Evolutionary conservation across 148 eudicot species (phyloP), one percentile per base, ranked within the genome.

Genomic region (Rhododendron simsii): DNA sequence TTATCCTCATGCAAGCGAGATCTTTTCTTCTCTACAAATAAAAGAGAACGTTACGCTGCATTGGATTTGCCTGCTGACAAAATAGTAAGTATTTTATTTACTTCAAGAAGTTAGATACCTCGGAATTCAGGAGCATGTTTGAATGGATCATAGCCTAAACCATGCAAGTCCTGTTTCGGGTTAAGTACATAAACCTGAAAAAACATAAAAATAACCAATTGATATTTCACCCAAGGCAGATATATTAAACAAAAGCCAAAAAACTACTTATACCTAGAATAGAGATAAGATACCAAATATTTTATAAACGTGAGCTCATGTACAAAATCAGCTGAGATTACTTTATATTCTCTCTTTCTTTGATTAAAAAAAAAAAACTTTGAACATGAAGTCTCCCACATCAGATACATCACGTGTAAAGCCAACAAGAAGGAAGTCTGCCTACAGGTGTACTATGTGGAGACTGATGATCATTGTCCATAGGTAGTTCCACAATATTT

Each of bases 61-160:
- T 86, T 77, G 80, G 81, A 81, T 28, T 87, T 83, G 79, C 73
- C 51, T 73, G 78, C 47, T 71, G 55, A 20, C 50, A 83, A 78
- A 76, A 78, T 61, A 26, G 75, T 35, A 84, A 84, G 81, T 26
- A 84, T 30, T 57, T 61, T 44, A 78, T 78, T 87, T 53, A 71
- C 30, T 55, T 83, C n/a, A 44, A 50, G 75, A 63, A 83, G 67
- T 33, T 73, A 88, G 87, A 90, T 90, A 96, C 99, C 99, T 87
- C 99, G 90, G 82, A 96, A 96, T 90, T 96, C 99, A 50, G 98
- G 98, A 86, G 98, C 99, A 90, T 93, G 89, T 90, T 91, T 94
- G 88, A 89, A 96, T 7, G 98, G 99, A 94, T 96, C 99, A 91
- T 89, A 96, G 77, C 99, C 99, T 87, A 96, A 86, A 69, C 98